Evolutionary conservation across 176 grass and related monocot species (phyloP), one percentile per base, ranked within the genome.

Genomic region (Rhynchospora tenuis): DNA sequence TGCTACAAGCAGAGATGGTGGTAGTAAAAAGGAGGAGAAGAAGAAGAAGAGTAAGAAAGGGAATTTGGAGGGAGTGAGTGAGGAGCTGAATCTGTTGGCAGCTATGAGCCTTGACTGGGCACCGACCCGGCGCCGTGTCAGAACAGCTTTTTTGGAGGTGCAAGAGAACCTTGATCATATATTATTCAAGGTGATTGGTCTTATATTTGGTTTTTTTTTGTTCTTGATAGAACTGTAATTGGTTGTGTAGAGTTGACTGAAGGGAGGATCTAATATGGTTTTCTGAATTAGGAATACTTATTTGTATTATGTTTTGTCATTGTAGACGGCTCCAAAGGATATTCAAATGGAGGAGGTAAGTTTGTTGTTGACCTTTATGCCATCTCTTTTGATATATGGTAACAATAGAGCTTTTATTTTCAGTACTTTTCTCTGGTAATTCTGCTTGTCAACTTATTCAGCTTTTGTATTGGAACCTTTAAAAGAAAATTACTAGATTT

Each of bases 331-430:
- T 64, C 95, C 92, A 9, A 85, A 81, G 11, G 90, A 85, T 82
- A 94, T 98, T 81, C 87, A 88, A 87, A 90, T 90, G 85, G 89
- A 93, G 55, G 95, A 98, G 95, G 95, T 93, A 13, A 80, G 88
- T 69, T 55, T 47, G 19, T 51, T 24, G 33, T 19, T 15, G 6
- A 19, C 68, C 12, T 42, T 31, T 60, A 56, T 77, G 13, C 12
- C 47, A 15, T 9, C 19, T 76, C 73, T 54, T 24, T 33, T 54
- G 46, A 76, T 76, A 54, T 29, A 33, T 33, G 31, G 17, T 71
- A 33, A 71, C 33, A 45, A 17, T 71, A 70, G 33, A 70, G 28
- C 28, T 17, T 17, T 66, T 57, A 9, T 33, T 12, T 16, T 71
- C 5, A 46, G 27, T 33, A 43, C 9, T 59, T 84, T 42, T 15